phyloP scores from a whole-genome alignment of 441 rosid species.

The Pelargonium cotyledonis region DNA sequence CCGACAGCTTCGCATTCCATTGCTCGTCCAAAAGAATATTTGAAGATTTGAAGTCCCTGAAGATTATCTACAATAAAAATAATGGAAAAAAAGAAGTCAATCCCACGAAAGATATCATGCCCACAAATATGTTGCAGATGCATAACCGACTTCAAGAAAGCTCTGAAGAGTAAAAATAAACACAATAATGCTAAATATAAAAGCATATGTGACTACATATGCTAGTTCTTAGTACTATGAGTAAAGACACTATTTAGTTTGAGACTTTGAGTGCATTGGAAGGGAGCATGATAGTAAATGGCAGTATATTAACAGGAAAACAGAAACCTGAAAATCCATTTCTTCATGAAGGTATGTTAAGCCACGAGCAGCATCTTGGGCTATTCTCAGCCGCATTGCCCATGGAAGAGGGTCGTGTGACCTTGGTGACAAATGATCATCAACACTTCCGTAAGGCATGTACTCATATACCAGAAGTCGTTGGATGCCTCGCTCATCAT shows the following conservation, averaged over 20 bases:
- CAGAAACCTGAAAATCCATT: constrained; percentile 79
- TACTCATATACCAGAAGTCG: constrained; percentile 57
- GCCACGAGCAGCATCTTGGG: constrained; percentile 90
- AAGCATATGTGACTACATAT: too few species aligned
- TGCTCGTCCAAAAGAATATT: constrained; percentile 80
- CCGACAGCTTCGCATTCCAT: constrained; percentile 92
- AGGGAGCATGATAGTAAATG: too few species aligned
- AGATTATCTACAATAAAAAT: constrained; percentile 51
- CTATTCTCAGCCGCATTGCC: constrained; percentile 71
- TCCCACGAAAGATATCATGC: neutral
- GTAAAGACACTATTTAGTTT: too few species aligned
- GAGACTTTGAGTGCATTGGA: too few species aligned
- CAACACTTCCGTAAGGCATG: constrained; percentile 59
- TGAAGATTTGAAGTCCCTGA: constrained; percentile 86
- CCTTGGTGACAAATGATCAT: constrained; percentile 41
- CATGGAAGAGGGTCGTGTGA: constrained; percentile 57
- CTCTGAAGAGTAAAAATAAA: too few species aligned
- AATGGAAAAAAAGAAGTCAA: constrained; percentile 5
- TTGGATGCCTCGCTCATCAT: constrained; percentile 83
- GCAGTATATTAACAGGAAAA: too few species aligned
- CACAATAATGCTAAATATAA: too few species aligned
- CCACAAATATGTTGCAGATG: neutral
- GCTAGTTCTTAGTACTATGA: too few species aligned
- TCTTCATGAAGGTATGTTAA: constrained; percentile 75
- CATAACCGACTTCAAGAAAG: neutral